Evolutionary conservation across 2,329 filamentous ascomycete species (phyloP), one percentile per base, ranked within the genome.

Genomic region (Macrophomina phaseolina): DNA sequence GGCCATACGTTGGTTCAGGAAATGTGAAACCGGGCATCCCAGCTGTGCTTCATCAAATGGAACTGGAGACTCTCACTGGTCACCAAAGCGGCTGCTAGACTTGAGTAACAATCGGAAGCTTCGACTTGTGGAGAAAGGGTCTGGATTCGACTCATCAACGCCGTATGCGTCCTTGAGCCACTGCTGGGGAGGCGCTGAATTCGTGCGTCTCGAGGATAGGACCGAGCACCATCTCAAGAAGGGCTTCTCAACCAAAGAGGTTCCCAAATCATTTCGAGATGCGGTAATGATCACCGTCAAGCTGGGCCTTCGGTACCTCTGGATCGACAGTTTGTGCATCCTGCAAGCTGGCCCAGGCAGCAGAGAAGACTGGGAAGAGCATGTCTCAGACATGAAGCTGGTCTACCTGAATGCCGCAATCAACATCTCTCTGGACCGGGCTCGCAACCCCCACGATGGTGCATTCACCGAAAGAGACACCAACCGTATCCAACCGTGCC

Each of bases 241-340:
- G 6, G 14, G 49, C 2, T 16, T 55, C 11, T 36, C 36, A 0
- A 3, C 14, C 5, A n/a, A 32, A 4, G 28, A 56, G n/a, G 49
- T 65, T 23, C 62, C 62, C 18, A 32, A 36, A 18, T 55, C 49
- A 2, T 65, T 65, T 12, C 38, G 18, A 36, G 51, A 65, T 46
- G 51, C 62, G 1, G 32, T 48, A 8, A 2, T 14, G 3, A 46
- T 38, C n/a, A 16, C n/a, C 16, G 6, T 30, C 4, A 11, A 6
- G 23, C 51, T 65, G 11, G 40, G 16, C 5, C 45, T 56, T 4
- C 14, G 16, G 12, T 56, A 56, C 30, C 28, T 65, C 1, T 56
- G 28, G 62, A 55, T 48, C 6, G 49, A 65, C 38, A 56, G 61
- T 16, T 34, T 53, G 3, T 64, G 61, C 36, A 53, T 64, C n/a